Evolutionary conservation across 352 stramenopile genomes (phyloP), one percentile per base, ranked within the genome.

Genomic region (Phytophthora fragariaefolia): DNA sequence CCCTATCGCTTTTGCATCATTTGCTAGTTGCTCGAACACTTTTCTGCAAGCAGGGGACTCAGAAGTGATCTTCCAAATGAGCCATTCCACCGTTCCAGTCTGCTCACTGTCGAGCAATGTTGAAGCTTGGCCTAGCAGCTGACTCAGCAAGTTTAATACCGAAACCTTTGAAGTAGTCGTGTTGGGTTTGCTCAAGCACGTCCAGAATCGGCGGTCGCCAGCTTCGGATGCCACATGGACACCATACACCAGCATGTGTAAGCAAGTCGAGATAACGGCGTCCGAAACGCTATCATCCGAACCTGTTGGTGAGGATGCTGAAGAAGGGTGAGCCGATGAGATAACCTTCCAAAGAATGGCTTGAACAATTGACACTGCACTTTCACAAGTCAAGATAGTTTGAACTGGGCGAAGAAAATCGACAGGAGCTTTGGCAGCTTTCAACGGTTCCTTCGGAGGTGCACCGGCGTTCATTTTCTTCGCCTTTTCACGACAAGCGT

Each of bases 191-290:
- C 76, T 80, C n/a, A 96, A 45, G 2, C 71, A 59, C 20, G 54
- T 59, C 78, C 85, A 96, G 38, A 92, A 96, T 9, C 42, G 30
- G 9, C 69, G 46, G 20, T 74, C 71, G 20, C 52, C 47, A 49
- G 40, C 27, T 18, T 26, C 17, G 12, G 58, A 74, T 22, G 87
- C 87, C 9, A 83, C 84, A 61, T 96, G 83, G 4, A 94, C 74
- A 20, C 82, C 87, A 60, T 93, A 82, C 28, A 93, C 89, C 12
- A 96, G 72, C 56, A 96, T 65, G 52, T 96, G 87, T 26, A 96
- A 72, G 12, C 73, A 85, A 13, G 87, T 96, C 36, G 89, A 95
- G 30, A 96, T 85, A 10, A 96, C 84, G 10, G 87, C 87, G 58
- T 95, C 89, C 3, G 87, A 95, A 0, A 95, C 82, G 6, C 68